Evolutionary conservation across 345 rosid species (phyloP).

Genomic region (Aethionema arabicum): DNA sequence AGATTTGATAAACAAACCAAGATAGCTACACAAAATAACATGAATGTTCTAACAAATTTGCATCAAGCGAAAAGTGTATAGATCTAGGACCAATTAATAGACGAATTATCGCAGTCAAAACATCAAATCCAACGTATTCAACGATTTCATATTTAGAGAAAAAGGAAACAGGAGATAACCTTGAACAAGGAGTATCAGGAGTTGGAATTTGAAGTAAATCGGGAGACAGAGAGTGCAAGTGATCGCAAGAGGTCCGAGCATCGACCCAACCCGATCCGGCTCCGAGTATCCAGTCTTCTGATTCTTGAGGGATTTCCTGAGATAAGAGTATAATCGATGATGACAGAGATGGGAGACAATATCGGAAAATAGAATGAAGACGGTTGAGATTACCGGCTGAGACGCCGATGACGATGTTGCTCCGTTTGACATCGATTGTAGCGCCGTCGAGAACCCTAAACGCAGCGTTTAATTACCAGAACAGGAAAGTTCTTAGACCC

Average conservation of each 20-base stretch:
- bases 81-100: neutral
- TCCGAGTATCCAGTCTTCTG: slow-evolving; percentile 50
- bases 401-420: slow-evolving; percentile 39
- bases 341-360: neutral
- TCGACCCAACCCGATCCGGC: slow-evolving; percentile 93
- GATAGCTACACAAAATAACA: too few relatives aligned
- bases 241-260: slow-evolving; percentile 73
- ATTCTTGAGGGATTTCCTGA: slow-evolving; percentile 39
- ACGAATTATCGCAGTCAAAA: neutral
- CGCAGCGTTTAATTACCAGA: neutral
- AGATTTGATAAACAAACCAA: too few relatives aligned
- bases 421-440: slow-evolving; percentile 23
- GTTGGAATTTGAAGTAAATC: slow-evolving; percentile 65
- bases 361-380: neutral
- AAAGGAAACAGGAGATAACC: slow-evolving; percentile 31
- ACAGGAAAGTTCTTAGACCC: too few relatives aligned
- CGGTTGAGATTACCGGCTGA: slow-evolving; percentile 24
- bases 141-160: too few relatives aligned
- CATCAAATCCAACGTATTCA: neutral
- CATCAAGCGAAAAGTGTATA: neutral
- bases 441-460: neutral
- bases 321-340: neutral
- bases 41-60: neutral
- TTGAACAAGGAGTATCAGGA: slow-evolving; percentile 69
- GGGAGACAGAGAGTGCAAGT: slow-evolving; percentile 58